Evolutionary conservation across 2,329 filamentous ascomycete species (phyloP), one percentile per base, ranked within the genome.

Genomic region (Cryphonectria japonica): DNA sequence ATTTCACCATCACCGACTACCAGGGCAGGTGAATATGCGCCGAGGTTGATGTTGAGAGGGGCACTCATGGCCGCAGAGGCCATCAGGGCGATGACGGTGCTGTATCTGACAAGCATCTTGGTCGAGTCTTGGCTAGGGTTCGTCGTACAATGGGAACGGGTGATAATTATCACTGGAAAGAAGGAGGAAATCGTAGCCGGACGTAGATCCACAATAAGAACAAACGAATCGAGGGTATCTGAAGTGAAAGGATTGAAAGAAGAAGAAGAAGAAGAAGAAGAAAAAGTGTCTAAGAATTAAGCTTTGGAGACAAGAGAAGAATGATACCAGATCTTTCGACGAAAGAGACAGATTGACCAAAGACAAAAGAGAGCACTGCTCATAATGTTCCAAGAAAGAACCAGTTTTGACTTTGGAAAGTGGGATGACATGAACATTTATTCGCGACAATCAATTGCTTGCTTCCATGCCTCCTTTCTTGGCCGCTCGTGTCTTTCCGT

Each of bases 1-100:
- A 86, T 85, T 77, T 84, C 84, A 79, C 84, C 84, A 80, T 86
- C 84, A 84, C 84, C 84, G 79, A 86, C 84, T 79, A 86, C 84
- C 79, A 85, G 75, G 74, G 84, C 84, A 66, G 84, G 84, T 60
- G 84, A 86, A 76, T 85, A 86, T 43, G 84, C 83, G 68, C 84
- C 84, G 67, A 86, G 80, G 78, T 85, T 85, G 82, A 86, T 85
- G 81, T 85, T 86, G 66, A 86, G 82, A 39, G 84, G 83, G 63
- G 84, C 78, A 70, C 81, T 81, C 67, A 78, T 75, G 75, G 80
- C 77, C 26, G 75, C 70, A 71, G 69, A 54, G 63, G 71, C 71
- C 50, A 70, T 61, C 54, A 71, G 1, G 66, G 57, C 71, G 61
- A 69, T 39, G 46, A 73, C 11, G 29, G 62, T 29, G 66, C 61